Base-by-base conservation (phyloP, 1,284 basidiomycete genomes). In the Vanrija sp. region DNA sequence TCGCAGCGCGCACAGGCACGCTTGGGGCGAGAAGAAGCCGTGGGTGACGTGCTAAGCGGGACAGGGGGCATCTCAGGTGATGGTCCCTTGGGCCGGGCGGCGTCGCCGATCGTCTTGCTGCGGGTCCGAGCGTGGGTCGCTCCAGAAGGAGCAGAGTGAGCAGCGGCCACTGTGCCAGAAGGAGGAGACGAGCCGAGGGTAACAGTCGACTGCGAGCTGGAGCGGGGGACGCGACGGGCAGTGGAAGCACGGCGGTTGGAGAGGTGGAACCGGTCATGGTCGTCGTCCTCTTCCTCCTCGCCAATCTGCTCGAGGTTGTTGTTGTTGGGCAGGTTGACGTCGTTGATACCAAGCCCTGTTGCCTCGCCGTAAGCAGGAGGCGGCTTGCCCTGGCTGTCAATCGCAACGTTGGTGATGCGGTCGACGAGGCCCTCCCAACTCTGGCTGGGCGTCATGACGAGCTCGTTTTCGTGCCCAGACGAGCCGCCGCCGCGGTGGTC, bases 1-100 rank as follows among this genome's bases (percentile, higher is more conserved):
- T 79, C 75, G 71, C 90, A 93, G 59, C 83, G 81, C 43, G 83
- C 77, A 66, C 90, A 94, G 4, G 52, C 56, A 51, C 59, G 53
- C 31, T 45, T 42, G 4, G 47, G 55, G 2, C 51, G 49, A 4
- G 55, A 41, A 14, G 27, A n/a, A 6, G 31, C 16, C 2, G 41
- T 36, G 18, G 47, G 23, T 10, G 31, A 41, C 10, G 43, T 46
- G 24, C 27, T 27, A 14, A 31, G 31, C 12, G 31, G 12, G 6
- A 31, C 31, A 14, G 31, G 7, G 12, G 31, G 31, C 31, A 31
- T 31, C 2, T 31, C 31, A 31, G 31, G 31, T 14, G 31, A 31
- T 14, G 31, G 15, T 31, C 31, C 31, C 31, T 31, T 31, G 12
- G 31, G 31, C 9, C 31, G 5, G 31, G 31, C 10, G 31, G 31